Evolutionary conservation across 768 basidiomycete species (phyloP), one percentile per base, ranked within the genome.

Genomic region (Mycena galericulata): DNA sequence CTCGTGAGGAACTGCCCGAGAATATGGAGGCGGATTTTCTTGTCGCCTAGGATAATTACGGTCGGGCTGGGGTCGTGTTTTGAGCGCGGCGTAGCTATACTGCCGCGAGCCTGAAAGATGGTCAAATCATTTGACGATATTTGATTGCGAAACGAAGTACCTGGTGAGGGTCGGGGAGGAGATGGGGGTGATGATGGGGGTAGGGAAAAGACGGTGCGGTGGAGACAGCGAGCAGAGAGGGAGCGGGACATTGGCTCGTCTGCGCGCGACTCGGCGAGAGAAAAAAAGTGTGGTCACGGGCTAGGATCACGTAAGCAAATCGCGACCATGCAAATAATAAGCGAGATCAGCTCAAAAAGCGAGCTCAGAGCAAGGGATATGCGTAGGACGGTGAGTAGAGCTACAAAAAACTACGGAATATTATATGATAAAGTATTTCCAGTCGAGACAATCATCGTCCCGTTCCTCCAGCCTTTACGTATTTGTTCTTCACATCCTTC

Each of bases 401-500:
- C 17, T 12, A 50, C 24, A 14, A 27, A 41, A 61, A 10, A 47
- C n/a, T 49, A 27, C 17, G 27, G 22, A 36, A 47, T 62, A 50
- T 24, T n/a, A 49, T 47, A 57, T 30, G 51, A 30, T 57, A 58
- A 47, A 51, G 47, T 46, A 46, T 18, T 36, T 51, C 5, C 29
- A 49, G 26, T 14, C 32, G 22, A 64, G 14, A 62, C 17, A 69
- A 41, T 62, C 62, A 65, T 27, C 70, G 58, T 26, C 53, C 51
- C 32, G 32, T 20, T 20, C 45, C 58, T 30, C 58, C 56, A 38
- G 54, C 40, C 62, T 45, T 53, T 27, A 71, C 72, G 65, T 87
- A 87, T 72, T 82, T 85, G 71, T 78, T 80, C 79, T 86, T 88
- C 66, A 89, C 68, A 76, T 88, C 85, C 65, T 80, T 83, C 41